Evolutionary conservation across 257 asterid species (phyloP), one percentile per base, ranked within the genome.

Genomic region (Gardenia jasminoides): DNA sequence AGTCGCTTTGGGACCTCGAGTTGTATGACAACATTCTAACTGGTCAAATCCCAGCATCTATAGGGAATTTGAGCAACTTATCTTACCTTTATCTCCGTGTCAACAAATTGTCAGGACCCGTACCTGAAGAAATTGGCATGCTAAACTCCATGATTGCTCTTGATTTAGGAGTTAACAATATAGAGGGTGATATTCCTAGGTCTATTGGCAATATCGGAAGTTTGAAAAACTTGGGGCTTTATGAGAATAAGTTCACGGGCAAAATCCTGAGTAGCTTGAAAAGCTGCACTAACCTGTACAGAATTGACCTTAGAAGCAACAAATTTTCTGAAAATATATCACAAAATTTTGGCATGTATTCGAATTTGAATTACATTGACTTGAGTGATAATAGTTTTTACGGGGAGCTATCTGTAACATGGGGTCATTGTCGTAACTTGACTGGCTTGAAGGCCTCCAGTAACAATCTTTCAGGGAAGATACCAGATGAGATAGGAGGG

Each of bases 331-430:
- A 87, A 70, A 79, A 84, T 67, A 61, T 84, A 46, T 79, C 81
- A 43, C 83, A 82, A 76, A 85, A 39, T 56, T 74, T 80, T 19
- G 91, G 88, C 20, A 48, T 76, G 28, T 86, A 80, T 61, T 87
- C 91, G n/a, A 74, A 79, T 67, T 43, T 84, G 43, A 54, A 70
- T 56, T 82, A 68, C 78, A 67, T 80, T 52, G 85, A 85, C 31
- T 75, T 86, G 82, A 85, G 87, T 39, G 43, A 82, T 46, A 88
- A 88, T 54, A 58, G 50, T 17, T 62, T 86, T 22, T 75, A 82
- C 24, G 91, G 88, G 7, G 85, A 82, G 67, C 43, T 87, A 7
- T 66, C 89, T 61, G 46, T 85, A 11, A 56, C 78, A 7, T 88
- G 91, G 91, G 81, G 78, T 0, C 17, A 69, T 67, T 86, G 69